Evolutionary conservation across 495 filamentous ascomycete genomes (phyloP).

Genomic region (Neurospora pannonica): DNA sequence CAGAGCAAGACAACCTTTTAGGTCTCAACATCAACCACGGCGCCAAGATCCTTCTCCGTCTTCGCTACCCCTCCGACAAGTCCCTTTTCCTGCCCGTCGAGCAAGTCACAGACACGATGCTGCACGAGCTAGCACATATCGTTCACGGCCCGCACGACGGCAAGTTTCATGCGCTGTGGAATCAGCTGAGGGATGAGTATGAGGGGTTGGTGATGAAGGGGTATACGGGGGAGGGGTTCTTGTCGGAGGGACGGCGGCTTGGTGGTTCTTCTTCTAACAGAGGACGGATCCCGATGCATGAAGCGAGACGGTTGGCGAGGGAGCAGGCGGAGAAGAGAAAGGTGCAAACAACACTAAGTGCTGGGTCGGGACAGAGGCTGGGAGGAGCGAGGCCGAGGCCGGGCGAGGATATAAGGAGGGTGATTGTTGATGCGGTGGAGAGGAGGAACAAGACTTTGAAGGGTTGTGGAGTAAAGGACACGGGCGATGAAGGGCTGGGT

Average conservation of each 20-base stretch:
- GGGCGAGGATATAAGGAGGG: conserved; percentile 62
- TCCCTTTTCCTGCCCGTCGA: conserved; percentile 74
- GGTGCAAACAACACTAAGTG: conserved; percentile 23
- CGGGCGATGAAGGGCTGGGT: conserved; percentile 53
- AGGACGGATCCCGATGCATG: conserved; percentile 51
- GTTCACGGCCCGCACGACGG: conserved; percentile 73
- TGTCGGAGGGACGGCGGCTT: conserved; percentile 62
- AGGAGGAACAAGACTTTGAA: conserved; percentile 51
- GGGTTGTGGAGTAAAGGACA: conserved; percentile 43
- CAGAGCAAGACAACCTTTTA: conserved; percentile 63
- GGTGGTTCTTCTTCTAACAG: conserved; percentile 18
- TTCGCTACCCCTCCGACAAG: conserved; percentile 69
- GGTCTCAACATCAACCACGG: conserved; percentile 70
- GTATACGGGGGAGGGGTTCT: conserved; percentile 87
- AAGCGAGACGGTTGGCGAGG: conserved; percentile 67
- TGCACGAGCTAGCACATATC: conserved; percentile 93
- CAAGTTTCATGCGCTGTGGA: conserved; percentile 77
- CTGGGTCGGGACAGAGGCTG: conserved; percentile 63
- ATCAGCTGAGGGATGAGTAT: conserved; percentile 80
- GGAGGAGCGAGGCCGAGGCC: conserved; percentile 53
- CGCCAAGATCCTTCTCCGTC: conserved; percentile 70
- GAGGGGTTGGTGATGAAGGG: conserved; percentile 65
- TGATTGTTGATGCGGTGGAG: conserved; percentile 65
- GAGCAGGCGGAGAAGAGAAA: conserved; percentile 65
- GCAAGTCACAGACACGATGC: conserved; percentile 78